Evolutionary conservation across 345 rosid genomes (phyloP), one percentile per base, ranked within the genome.

Genomic region (Lepidium sativum): DNA sequence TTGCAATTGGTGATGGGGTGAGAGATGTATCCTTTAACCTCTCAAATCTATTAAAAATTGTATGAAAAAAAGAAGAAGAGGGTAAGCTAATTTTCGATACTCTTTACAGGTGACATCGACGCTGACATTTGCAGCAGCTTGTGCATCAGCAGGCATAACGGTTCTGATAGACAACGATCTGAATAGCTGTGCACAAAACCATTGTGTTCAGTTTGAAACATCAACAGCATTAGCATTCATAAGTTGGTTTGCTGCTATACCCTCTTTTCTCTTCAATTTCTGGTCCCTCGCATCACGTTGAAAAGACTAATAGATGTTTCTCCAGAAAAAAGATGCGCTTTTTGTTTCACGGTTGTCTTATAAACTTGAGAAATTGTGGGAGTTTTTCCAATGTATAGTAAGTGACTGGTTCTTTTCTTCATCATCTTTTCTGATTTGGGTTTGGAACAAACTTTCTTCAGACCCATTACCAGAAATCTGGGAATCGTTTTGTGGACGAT

Each of bases 91-190:
- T 21, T 9, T 37, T 11, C 3, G 2, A 35, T 18, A 48, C 15
- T 31, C 23, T 6, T 27, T 40, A 4, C 85, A 83, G 96, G 82
- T 89, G 59, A 79, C 88, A 53, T 82, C 89, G n/a, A 84, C 92
- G 16, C 84, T 88, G 63, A 84, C 86, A 0, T 84, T 84, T 44
- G 91, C 92, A 14, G 92, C 92, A 21, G 96, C 91, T 44, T 77
- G 86, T 70, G 92, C 92, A 55, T 84, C 96, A 15, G 92, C 96
- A n/a, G 96, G 96, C 41, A 84, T 88, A 72, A 86, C 92, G 14
- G 88, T 86, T 34, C 81, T 88, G 10, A 77, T 86, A 6, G 77
- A 73, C 63, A 80, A 73, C 40, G 94, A 89, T 74, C 83, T 83
- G 9, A 31, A 81, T 37, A 71, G 32, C 68, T 86, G 89, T 63